Conservation (phyloP, 768 basidiomycete genomes). For the Pleurotus tuoliensis region DNA sequence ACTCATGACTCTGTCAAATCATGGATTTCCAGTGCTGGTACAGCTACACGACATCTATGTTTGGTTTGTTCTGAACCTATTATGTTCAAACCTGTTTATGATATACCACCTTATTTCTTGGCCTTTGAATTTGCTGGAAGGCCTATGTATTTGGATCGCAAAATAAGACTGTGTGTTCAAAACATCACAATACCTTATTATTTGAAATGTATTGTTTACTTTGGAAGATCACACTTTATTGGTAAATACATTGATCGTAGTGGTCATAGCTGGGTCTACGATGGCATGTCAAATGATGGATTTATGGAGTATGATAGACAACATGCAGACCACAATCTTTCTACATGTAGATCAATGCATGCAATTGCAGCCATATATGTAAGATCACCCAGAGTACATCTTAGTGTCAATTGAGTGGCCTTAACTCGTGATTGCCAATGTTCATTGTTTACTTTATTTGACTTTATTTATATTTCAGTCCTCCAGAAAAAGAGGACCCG, state of each 20-base stretch:
- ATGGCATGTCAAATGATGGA: constrained; percentile 15
- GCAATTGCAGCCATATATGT: background rate
- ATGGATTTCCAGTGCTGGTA: background rate
- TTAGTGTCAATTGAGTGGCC: too few species aligned
- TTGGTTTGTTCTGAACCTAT: background rate
- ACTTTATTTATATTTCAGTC: too few species aligned
- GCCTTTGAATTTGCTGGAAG: background rate
- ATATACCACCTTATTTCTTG: background rate
- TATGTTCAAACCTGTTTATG: background rate
- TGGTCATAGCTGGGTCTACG: constrained; percentile 17
- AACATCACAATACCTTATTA: background rate
- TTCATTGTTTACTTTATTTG: too few species aligned
- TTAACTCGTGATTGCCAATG: too few species aligned
- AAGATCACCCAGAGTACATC: background rate
- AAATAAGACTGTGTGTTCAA: background rate
- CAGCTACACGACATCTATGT: background rate
- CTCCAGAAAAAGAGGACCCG: too few species aligned
- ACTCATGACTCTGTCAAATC: background rate
- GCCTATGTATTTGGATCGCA: background rate
- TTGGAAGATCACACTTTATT: background rate
- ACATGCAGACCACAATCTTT: background rate
- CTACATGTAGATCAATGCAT: background rate
- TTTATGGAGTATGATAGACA: background rate
- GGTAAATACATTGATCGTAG: background rate
- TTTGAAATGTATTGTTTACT: background rate